phyloP scores from a whole-genome alignment of 495 filamentous ascomycete genomes.

The Staphylotrichum tortipilum region DNA sequence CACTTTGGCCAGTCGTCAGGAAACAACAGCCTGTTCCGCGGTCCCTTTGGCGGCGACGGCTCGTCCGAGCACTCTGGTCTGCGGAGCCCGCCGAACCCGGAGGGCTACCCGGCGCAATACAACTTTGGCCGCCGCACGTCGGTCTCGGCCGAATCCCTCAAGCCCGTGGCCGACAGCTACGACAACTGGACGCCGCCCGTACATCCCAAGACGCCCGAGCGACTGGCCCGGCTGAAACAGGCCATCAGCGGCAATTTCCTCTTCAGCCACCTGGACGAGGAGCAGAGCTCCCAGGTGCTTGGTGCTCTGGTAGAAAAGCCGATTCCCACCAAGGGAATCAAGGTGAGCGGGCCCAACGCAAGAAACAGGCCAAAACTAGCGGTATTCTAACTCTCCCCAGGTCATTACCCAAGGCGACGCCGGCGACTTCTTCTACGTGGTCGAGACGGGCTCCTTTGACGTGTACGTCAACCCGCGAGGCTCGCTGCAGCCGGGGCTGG shows the following conservation, averaged over 20 bases:
- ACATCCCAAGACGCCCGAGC: slow-evolving; percentile 73
- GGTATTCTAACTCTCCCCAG: slow-evolving; percentile 24
- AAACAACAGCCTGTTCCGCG: slow-evolving; percentile 30
- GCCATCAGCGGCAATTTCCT: slow-evolving; percentile 88
- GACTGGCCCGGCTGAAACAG: slow-evolving; percentile 65
- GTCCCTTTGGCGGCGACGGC: slow-evolving; percentile 42
- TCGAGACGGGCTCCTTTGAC: slow-evolving; percentile 85
- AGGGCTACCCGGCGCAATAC: slow-evolving; percentile 86
- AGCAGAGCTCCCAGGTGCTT: slow-evolving; percentile 76
- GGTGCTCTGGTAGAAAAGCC: slow-evolving; percentile 90
- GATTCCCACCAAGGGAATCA: slow-evolving; percentile 89
- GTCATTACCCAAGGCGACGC: slow-evolving; percentile 94
- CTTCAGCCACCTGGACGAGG: slow-evolving; percentile 90
- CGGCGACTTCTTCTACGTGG: slow-evolving; percentile 96
- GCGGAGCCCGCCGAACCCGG: slow-evolving; percentile 39
- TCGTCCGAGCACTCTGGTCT: slow-evolving; percentile 31
- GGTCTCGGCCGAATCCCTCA: slow-evolving; percentile 92
- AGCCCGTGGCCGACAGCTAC: slow-evolving; percentile 69
- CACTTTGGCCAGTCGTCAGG: slow-evolving; percentile 31
- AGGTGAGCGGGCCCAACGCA: slow-evolving; percentile 45
- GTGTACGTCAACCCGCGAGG: slow-evolving; percentile 82
- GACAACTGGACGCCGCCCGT: slow-evolving; percentile 87
- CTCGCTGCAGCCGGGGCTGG: slow-evolving; percentile 66
- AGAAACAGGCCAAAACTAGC: not conserved
- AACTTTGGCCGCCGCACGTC: slow-evolving; percentile 89